Base-by-base conservation (phyloP, 2,329 filamentous ascomycete genomes). In the Xylariaceae sp. region DNA sequence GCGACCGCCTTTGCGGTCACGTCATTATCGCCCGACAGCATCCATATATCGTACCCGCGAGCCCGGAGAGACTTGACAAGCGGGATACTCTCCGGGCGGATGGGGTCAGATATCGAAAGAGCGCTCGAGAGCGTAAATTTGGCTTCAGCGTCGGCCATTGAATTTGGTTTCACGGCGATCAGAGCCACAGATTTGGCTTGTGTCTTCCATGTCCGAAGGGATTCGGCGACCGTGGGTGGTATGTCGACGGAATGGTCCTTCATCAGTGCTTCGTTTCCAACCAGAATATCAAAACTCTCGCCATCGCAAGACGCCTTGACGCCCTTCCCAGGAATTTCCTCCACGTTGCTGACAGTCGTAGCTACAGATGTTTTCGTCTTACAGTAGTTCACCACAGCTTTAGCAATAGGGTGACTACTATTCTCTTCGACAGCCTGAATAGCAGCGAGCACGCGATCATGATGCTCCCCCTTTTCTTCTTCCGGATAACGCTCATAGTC, bases 21-120 rank as follows among this genome's bases (percentile, higher is more conserved):
- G n/a, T 77, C 74, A 66, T 96, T 96, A 74, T 96, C 91, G 32
- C 91, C 91, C 0, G 90, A 95, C 39, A 96, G 84, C 89, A 96
- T 95, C 84, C 87, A 96, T 3, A 95, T 87, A 34, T 85, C 81
- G 46, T 88, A 85, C 26, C 86, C 84, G 12, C 80, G 80, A 3
- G 78, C 71, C 43, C 81, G 79, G 0, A 96, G 80, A 1, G 84
- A 77, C 5, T 73, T 70, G 55, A 95, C 80, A 19, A 92, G 83
- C 6, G 74, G 66, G 1, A 73, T 71, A 0, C 90, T 85, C 70
- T 95, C 89, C 0, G 83, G 80, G 2, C 91, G 86, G 59, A 96
- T 81, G 1, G 89, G 84, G 62, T 96, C 91, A 0, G 91, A 85
- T 47, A 92, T 86, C 46, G 89, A 84, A 60, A 96, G 84, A 8